Evolutionary conservation across 2,329 filamentous ascomycete genomes (phyloP).

Genomic region (Dactylellina parvicollis): DNA sequence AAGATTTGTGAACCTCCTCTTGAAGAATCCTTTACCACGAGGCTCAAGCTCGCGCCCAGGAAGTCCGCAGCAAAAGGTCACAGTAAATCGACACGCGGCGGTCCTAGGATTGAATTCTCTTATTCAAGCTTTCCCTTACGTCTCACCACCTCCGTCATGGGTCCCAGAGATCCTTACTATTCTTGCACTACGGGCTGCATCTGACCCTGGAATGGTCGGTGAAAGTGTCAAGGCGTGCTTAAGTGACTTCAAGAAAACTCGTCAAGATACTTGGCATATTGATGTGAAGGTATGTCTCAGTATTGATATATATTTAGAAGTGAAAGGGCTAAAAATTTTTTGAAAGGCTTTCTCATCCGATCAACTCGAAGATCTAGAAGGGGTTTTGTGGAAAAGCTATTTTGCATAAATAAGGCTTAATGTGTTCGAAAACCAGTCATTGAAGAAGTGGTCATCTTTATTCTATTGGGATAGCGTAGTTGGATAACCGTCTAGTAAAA

Average conservation of each 20-base stretch:
- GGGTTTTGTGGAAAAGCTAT: slow-evolving; percentile 99
- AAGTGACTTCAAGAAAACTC: slow-evolving; percentile 98
- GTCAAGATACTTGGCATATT: slow-evolving; percentile 97
- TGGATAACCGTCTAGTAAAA: background rate
- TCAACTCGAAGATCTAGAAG: slow-evolving; percentile 92
- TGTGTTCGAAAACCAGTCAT: too few species aligned
- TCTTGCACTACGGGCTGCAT: slow-evolving; percentile 83
- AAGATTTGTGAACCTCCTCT: slow-evolving; percentile 81
- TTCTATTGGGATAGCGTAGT: too few species aligned
- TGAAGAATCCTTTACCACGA: slow-evolving; percentile 87
- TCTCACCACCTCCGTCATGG: slow-evolving; percentile 89
- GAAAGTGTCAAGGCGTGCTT: slow-evolving; percentile 94
- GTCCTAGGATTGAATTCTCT: slow-evolving; percentile 90
- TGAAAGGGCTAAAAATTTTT: background rate
- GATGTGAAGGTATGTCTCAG: slow-evolving; percentile 84
- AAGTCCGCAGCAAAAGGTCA: slow-evolving; percentile 58
- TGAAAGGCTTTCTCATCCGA: slow-evolving; percentile 81
- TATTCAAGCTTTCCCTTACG: slow-evolving; percentile 95
- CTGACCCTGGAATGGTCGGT: slow-evolving; percentile 88
- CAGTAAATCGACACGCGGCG: slow-evolving; percentile 82
- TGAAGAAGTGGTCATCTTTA: too few species aligned
- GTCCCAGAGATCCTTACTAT: slow-evolving; percentile 91
- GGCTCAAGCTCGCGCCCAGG: slow-evolving; percentile 57
- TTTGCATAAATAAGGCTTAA: slow-evolving; percentile 83
- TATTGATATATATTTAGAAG: background rate